Evolutionary conservation across 129 eudicot species (phyloP).

Genomic region (Logfia minima): DNA sequence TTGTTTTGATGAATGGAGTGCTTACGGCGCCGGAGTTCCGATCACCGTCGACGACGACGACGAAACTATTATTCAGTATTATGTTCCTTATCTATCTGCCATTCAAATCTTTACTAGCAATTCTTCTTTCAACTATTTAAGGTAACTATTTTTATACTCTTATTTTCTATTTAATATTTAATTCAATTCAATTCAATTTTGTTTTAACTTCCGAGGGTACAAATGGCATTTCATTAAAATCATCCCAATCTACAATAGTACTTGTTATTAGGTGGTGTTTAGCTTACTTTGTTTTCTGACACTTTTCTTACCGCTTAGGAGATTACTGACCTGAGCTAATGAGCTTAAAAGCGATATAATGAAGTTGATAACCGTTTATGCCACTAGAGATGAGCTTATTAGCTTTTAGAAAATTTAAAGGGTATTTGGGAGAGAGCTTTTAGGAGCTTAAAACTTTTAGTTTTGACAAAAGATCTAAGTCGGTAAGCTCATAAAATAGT

Average conservation of each 20-base stretch:
- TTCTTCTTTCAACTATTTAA: constrained; percentile 53
- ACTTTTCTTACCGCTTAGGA: not conserved
- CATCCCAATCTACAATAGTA: not conserved
- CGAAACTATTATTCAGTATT: constrained; percentile 73
- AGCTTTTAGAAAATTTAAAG: too few species aligned
- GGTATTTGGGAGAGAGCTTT: not conserved
- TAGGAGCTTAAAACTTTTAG: not conserved
- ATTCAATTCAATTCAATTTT: too few species aligned
- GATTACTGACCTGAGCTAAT: not conserved
- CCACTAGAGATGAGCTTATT: not conserved
- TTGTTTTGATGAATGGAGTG: constrained; percentile 94
- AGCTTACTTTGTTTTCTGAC: not conserved
- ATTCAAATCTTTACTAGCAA: constrained; percentile 79
- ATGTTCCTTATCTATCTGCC: constrained; percentile 94
- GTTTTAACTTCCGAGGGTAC: not conserved
- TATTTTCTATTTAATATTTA: not conserved
- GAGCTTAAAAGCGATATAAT: too few species aligned
- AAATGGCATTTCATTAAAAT: not conserved
- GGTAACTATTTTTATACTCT: constrained; percentile 38
- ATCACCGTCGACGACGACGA: constrained; percentile 38
- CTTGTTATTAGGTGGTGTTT: not conserved
- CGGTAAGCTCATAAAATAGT: not conserved
- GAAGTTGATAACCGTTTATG: not conserved
- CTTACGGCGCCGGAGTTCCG: constrained; percentile 94
- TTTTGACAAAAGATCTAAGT: not conserved